Base-by-base conservation (phyloP, 192 early-diverging fungal species). In the Entrophospora sp. region DNA sequence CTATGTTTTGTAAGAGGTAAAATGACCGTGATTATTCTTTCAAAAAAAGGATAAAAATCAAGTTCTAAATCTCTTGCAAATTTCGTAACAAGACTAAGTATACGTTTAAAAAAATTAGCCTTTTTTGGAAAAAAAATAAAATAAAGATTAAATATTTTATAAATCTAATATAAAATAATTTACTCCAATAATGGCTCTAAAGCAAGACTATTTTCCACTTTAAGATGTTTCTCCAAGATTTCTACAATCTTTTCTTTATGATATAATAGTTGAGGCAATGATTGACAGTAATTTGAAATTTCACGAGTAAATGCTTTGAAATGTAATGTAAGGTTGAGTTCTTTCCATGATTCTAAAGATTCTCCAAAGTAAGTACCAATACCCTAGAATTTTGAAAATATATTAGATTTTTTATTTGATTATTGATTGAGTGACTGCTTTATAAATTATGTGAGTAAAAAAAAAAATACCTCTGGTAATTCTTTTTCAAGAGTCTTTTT, bases 41-140 rank as follows among this genome's bases (percentile, higher is more conserved):
- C 80, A 65, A 89, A 92, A 71, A 90, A 87, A 25, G 85, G 85
- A 66, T 85, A 87, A 18, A 96, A 83, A 66, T 98, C 95, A 5
- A 87, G 88, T 74, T 94, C 90, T n/a, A 99, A 75, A 75, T 99
- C 97, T 57, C 82, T 87, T 12, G 91, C 87, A 48, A 99, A 75
- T 27, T 89, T 79, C n/a, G 87, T 87, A 0, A 85, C 77, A 62
- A 98, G 71, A 59, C 89, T 87, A 52, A 14, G 69, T 36, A 43
- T 49, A 40, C 31, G 48, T 38, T 13, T 13, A 69, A 42, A 32
- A 69, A 44, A n/a, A n/a, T n/a, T n/a, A n/a, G n/a, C n/a, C n/a
- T n/a, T n/a, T n/a, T n/a, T n/a, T n/a, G n/a, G n/a, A n/a, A n/a
- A n/a, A n/a, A n/a, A n/a, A n/a, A n/a, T n/a, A n/a, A n/a, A n/a